Conservation (phyloP, 768 basidiomycete genomes). For the Pulveroboletus ravenelii region DNA sequence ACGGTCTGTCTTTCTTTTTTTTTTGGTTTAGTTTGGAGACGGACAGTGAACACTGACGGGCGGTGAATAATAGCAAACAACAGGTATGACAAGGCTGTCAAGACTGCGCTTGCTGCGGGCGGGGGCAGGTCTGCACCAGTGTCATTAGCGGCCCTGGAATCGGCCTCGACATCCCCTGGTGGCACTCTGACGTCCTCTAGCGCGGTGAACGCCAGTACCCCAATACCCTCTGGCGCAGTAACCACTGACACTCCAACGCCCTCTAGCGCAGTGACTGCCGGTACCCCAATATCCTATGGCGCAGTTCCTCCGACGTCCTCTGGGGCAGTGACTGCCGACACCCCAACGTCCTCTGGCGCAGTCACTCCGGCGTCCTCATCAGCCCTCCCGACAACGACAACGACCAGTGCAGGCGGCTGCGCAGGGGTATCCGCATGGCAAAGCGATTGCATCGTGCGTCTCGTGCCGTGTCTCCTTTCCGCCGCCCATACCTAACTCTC, state of each 20-base stretch:
- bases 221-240: neutral
- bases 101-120: constrained; percentile 34
- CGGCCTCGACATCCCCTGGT: too few species aligned
- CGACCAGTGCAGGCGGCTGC: constrained; percentile 33
- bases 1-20: constrained; percentile 22
- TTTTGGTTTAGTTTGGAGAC: neutral
- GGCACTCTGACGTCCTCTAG: too few species aligned
- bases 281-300: neutral
- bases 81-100: constrained; percentile 39
- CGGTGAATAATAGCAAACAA: constrained; percentile 32
- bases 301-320: neutral
- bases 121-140: neutral
- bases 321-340: too few species aligned
- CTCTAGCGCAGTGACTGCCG: neutral
- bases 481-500: neutral
- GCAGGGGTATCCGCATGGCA: constrained; percentile 40
- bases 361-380: neutral
- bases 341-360: neutral
- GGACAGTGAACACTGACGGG: neutral
- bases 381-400: neutral
- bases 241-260: neutral
- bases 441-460: constrained; percentile 35
- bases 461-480: neutral
- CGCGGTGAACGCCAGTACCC: neutral
- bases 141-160: constrained; percentile 1